Conservation (phyloP, 2,329 filamentous ascomycete genomes). For the Grosmannia clavigera region DNA sequence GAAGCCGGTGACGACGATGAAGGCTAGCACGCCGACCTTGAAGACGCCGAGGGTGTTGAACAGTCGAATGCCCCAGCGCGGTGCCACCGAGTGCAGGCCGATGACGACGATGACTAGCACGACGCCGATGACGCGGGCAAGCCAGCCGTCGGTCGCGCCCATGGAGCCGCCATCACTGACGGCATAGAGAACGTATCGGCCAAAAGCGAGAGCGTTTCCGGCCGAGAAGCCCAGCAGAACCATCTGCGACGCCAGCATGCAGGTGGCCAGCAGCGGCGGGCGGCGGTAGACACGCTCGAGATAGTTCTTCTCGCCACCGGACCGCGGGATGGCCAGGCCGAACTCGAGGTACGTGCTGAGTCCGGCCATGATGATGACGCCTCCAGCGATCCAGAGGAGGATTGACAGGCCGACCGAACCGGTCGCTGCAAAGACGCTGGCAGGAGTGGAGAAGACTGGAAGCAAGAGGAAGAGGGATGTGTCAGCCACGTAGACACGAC, state of each 20-base stretch:
- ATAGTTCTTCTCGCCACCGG: conserved; percentile 39
- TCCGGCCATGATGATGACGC: conserved; percentile 29
- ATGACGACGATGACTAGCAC: conserved; percentile 32
- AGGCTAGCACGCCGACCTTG: conserved; percentile 34
- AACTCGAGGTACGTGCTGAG: conserved; percentile 31
- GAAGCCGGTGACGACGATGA: conserved; percentile 31
- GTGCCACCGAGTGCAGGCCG: conserved; percentile 29
- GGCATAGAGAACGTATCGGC: conserved; percentile 36
- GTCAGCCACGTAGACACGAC: background rate
- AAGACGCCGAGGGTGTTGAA: conserved; percentile 34
- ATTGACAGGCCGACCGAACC: conserved; percentile 41
- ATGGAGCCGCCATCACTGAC: conserved; percentile 14
- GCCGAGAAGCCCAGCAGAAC: conserved; percentile 37
- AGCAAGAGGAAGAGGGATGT: background rate
- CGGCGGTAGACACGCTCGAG: conserved; percentile 37
- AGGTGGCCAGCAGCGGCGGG: conserved; percentile 38
- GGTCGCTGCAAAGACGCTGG: conserved; percentile 39
- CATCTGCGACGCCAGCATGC: conserved; percentile 37
- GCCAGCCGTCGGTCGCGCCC: conserved; percentile 29
- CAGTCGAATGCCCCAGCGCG: conserved; percentile 32
- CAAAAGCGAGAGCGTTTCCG: conserved; percentile 37
- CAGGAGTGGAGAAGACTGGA: conserved; percentile 39
- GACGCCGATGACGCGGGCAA: conserved; percentile 35
- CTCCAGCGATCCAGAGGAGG: conserved; percentile 40
- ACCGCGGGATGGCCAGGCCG: conserved; percentile 29